A percentile compares a stretch with the other conserved stretches of the same genome.
Evolutionary conservation across 441 rosid species (phyloP).

Genomic region (Gossypium trilobum): DNA sequence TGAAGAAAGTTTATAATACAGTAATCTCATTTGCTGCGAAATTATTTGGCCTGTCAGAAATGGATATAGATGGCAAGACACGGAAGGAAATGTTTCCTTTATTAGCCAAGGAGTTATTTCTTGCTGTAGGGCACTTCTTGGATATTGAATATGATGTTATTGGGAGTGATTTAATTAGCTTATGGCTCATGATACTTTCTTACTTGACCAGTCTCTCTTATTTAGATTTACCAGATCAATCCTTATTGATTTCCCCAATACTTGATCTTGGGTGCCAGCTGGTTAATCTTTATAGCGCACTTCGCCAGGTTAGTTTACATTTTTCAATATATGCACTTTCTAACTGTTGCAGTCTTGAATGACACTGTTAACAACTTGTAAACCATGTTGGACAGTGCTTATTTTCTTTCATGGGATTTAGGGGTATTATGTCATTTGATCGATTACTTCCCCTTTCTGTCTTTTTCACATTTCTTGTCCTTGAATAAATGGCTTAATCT

Average conservation of each 20-base stretch:
- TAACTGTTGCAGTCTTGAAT: not conserved
- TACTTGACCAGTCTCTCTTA: slow-evolving; percentile 39
- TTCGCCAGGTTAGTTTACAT: slow-evolving; percentile 74
- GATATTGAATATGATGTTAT: slow-evolving; percentile 76
- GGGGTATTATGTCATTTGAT: slow-evolving; percentile 7
- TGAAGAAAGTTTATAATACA: slow-evolving; percentile 47
- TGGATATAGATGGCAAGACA: slow-evolving; percentile 22
- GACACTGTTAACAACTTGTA: not conserved
- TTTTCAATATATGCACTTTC: not conserved
- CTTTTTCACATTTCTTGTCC: not conserved
- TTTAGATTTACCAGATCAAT: slow-evolving; percentile 27
- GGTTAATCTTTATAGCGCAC: slow-evolving; percentile 68
- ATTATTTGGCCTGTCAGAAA: slow-evolving; percentile 27
- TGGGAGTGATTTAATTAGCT: slow-evolving; percentile 50
- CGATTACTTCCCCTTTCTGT: slow-evolving; percentile 13
- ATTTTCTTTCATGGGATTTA: not conserved
- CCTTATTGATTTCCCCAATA: slow-evolving; percentile 35
- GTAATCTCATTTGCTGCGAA: slow-evolving; percentile 45
- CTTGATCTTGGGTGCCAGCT: slow-evolving; percentile 61
- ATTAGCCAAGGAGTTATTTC: slow-evolving; percentile 44
- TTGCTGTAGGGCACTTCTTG: slow-evolving; percentile 47
- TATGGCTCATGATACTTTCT: slow-evolving; percentile 62
- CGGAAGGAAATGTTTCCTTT: slow-evolving; percentile 32
- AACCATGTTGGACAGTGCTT: not conserved
- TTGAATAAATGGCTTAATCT: not conserved